Base-by-base conservation (phyloP, 1,284 basidiomycete species). In the Lignosus rhinocerotis region DNA sequence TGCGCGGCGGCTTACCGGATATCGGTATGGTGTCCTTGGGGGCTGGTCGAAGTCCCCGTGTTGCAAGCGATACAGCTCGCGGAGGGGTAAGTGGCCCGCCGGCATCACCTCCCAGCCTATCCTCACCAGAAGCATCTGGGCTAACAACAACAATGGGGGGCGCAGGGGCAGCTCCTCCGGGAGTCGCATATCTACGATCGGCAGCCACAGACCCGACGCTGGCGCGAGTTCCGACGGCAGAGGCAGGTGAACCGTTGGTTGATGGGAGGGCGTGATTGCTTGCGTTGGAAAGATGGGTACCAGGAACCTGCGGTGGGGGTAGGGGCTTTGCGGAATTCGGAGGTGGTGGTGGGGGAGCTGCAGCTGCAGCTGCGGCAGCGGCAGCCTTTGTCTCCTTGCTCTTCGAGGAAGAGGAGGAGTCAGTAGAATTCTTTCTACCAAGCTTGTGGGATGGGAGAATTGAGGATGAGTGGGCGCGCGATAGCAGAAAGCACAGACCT, bases 21-120 rank as follows among this genome's bases (percentile, higher is more conserved):
- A 96, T 92, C 31, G 94, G 93, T 63, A 98, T 97, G 33, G 94
- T 96, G 73, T 97, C 95, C 76, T 94, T 96, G 54, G 94, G 90
- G 10, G 57, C 59, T 12, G 62, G 59, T 6, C 62, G 62, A n/a
- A 64, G 53, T 14, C 85, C 86, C 56, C 85, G 55, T 8, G 61
- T 82, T 68, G 84, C 87, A 63, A 88, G 78, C 30, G 85, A 80
- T 43, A 78, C 83, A 38, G 81, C 78, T 54, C 85, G 73, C n/a
- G 80, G 86, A 47, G 87, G 87, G 39, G 84, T 88, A 2, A 78
- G 79, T 33, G 78, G 76, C 62, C 76, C 68, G 54, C 78, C 70
- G 32, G 70, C 76, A 67, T 85, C 85, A 43, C 80, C 65, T 31
- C 76, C 76, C 30, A 80, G 65, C 55, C 86, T 80, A 60, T 89